Base-by-base conservation (phyloP, 306 rosid genomes). In the Sesbania bispinosa region DNA sequence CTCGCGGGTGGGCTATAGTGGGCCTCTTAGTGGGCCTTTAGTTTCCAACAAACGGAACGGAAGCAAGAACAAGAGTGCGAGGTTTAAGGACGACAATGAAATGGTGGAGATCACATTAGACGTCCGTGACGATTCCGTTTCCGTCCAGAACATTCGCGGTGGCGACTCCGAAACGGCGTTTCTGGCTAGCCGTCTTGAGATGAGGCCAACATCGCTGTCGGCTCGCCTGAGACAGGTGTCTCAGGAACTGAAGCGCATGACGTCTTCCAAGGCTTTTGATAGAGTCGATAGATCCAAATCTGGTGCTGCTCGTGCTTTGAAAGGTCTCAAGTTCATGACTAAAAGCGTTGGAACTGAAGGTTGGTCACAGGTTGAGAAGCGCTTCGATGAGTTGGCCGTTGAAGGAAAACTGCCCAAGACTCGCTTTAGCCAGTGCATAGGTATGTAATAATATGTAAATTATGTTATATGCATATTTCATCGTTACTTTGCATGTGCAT, bases 51-150 rank as follows among this genome's bases (percentile, higher is more conserved):
- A 64, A 24, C 78, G 74, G 51, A 87, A 21, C 57, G 63, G 81
- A 81, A 77, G 85, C 83, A 84, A 79, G 81, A 80, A 70, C 67
- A 77, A 51, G 66, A 89, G 92, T 62, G 67, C 86, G 0, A 77
- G 95, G 51, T 85, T 79, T 71, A 77, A 69, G 53, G 85, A 77
- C 42, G 83, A 72, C 27, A 80, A 75, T 1, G 97, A 85, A 11
- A 75, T 85, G 74, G 96, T 92, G 13, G 98, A 92, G 50, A 90
- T 92, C 16, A 92, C 95, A 8, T 54, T 92, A 14, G 93, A 89
- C 51, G 88, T 92, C 2, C 80, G 84, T 0, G 96, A 89, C 23
- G 95, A 89, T 67, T 33, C 84, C 0, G 89, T 89, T 9, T 82
- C 86, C 0, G 88, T 92, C 1, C 93, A 90, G 45, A 83, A 88